These are phyloP conservation scores for Sordaria brevicollis DNA, from an alignment of 495 filamentous ascomycete species.

Conservation along the genomic window DNA sequence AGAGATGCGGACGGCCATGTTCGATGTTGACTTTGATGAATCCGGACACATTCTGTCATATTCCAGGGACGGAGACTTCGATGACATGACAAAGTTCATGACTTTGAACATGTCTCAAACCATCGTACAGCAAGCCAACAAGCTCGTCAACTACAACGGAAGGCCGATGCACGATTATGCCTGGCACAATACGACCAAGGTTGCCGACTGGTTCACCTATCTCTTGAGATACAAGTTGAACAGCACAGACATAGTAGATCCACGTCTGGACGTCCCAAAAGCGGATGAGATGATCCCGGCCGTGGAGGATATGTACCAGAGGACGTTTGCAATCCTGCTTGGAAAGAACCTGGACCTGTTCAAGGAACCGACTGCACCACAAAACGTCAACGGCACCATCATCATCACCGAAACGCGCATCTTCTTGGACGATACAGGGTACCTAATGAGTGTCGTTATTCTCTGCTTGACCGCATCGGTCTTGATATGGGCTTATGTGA, in stretches of 20 bases:
- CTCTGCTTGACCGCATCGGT: conserved; percentile 25
- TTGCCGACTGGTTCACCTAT: conserved; percentile 12
- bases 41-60: conserved; percentile 10
- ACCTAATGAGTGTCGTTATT: conserved; percentile 20
- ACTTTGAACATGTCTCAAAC: not conserved
- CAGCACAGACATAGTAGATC: conserved; percentile 20
- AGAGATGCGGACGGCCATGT: conserved; percentile 18
- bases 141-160: not conserved
- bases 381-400: not conserved
- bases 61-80: not conserved
- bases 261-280: conserved; percentile 11
- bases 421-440: conserved; percentile 26
- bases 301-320: conserved; percentile 15
- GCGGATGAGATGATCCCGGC: conserved; percentile 8
- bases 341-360: conserved; percentile 21
- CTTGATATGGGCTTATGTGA: too few relatives aligned
- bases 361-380: not conserved
- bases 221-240: conserved; percentile 17
- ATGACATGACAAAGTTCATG: not conserved
- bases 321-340: conserved; percentile 26
- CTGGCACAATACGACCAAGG: not conserved
- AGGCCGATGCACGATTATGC: too few relatives aligned
- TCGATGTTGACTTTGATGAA: conserved; percentile 22
- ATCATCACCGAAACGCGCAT: conserved; percentile 18
- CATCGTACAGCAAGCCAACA: not conserved